A percentile compares a stretch with the other conserved stretches of the same genome.
Evolutionary conservation across 2,329 filamentous ascomycete genomes (phyloP).

Genomic region (Leptographium lundbergii): DNA sequence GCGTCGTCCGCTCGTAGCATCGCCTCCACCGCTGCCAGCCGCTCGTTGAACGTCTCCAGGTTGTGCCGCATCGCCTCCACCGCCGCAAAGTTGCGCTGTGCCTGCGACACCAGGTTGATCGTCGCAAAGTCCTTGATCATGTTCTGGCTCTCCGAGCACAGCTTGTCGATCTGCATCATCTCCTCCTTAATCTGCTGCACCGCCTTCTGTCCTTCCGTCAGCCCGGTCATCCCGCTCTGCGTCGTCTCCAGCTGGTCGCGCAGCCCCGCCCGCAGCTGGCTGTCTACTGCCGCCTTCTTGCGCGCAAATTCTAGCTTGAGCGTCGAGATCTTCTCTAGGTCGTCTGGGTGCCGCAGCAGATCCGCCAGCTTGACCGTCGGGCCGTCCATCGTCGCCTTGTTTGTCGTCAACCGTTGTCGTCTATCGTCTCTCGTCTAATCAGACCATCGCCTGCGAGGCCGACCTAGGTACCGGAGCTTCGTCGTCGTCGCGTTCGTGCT

Average conservation of each 20-base stretch:
- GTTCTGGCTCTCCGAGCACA: constrained; percentile 92
- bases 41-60: constrained; percentile 73
- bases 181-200: constrained; percentile 93
- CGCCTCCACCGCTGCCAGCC: constrained; percentile 61
- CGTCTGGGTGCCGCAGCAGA: constrained; percentile 87
- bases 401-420: neutral
- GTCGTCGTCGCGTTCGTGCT: neutral
- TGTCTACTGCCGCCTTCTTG: constrained; percentile 86
- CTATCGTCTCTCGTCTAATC: neutral
- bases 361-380: constrained; percentile 74
- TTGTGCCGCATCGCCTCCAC: constrained; percentile 89
- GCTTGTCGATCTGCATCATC: constrained; percentile 95
- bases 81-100: constrained; percentile 90
- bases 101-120: constrained; percentile 84
- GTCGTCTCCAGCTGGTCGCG: constrained; percentile 90
- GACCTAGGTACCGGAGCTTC: no score
- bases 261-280: constrained; percentile 75
- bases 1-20: constrained; percentile 75
- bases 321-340: constrained; percentile 86
- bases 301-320: constrained; percentile 87
- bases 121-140: constrained; percentile 95
- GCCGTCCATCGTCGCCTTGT: constrained; percentile 40
- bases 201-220: constrained; percentile 81
- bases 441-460: constrained; percentile 5
- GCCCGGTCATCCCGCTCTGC: constrained; percentile 79